These are phyloP conservation scores for Nakazawaea sp. DNA, from an alignment of 805 yeast genomes.

Conservation along the genomic window DNA sequence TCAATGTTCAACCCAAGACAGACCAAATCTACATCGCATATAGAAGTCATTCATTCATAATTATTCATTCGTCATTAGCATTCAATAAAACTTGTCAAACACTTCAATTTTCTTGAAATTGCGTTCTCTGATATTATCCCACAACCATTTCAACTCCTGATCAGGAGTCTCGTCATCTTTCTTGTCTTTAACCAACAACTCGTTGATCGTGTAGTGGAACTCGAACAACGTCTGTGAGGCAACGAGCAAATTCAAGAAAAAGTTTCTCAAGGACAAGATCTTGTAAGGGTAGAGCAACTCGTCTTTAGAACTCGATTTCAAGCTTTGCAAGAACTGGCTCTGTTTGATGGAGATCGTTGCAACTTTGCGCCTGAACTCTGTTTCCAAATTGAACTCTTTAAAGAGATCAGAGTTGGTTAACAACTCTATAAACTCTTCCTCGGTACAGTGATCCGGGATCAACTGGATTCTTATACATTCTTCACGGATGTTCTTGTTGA, in stretches of 20 bases:
- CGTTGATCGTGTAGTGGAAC: conserved; percentile 33
- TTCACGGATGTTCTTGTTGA: conserved; percentile 10
- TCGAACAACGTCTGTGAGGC: conserved; percentile 49
- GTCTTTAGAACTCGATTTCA: neutral
- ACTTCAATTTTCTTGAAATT: conserved; percentile 39
- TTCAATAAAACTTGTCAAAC: conserved; percentile 14
- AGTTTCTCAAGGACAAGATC: conserved; percentile 41
- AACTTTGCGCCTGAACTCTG: conserved; percentile 35
- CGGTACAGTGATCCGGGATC: conserved; percentile 8
- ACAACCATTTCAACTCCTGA: conserved; percentile 24
- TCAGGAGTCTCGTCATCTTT: conserved; percentile 19
- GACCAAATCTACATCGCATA: no score
- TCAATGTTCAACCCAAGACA: no score
- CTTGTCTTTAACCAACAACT: conserved; percentile 18
- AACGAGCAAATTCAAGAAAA: conserved; percentile 44
- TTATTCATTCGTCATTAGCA: no score
- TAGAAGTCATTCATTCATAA: no score
- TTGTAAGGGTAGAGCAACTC: conserved; percentile 22
- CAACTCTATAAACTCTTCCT: conserved; percentile 25
- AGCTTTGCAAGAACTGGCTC: conserved; percentile 24
- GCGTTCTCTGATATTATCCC: conserved; percentile 45
- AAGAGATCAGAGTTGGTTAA: conserved; percentile 36
- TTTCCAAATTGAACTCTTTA: conserved; percentile 40
- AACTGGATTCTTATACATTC: conserved; percentile 13
- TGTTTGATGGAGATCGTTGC: conserved; percentile 45